These are phyloP conservation scores for Lichtheimia ramosa DNA, from an alignment of 371 early-diverging fungal species.

Conservation along the genomic window DNA sequence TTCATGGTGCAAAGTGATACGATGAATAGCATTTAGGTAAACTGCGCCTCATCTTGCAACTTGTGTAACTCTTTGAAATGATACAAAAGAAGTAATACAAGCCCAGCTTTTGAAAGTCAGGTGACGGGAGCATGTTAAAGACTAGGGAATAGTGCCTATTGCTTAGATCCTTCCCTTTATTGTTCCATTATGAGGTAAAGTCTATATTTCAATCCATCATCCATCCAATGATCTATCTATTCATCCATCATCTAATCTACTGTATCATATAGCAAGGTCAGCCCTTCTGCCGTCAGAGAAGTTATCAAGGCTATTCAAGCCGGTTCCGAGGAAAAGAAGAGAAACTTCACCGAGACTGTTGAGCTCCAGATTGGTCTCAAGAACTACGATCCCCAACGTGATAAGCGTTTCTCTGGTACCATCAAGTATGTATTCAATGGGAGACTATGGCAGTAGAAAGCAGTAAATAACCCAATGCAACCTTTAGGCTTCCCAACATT, in stretches of 20 bases:
- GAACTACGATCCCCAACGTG: constrained; percentile 99
- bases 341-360: constrained; percentile 95
- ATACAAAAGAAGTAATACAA: too few species aligned
- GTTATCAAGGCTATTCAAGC: constrained; percentile 67
- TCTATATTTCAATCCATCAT: constrained; percentile 6
- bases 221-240: background rate
- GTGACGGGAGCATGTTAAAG: too few species aligned
- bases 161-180: constrained; percentile 7
- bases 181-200: constrained; percentile 9
- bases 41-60: too few species aligned
- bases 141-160: too few species aligned
- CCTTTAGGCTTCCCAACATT: constrained; percentile 24
- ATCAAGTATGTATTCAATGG: constrained; percentile 55
- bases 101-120: too few species aligned
- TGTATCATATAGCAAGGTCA: constrained; percentile 70
- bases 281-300: constrained; percentile 87
- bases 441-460: too few species aligned
- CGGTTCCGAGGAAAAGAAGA: constrained; percentile 83
- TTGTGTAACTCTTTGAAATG: too few species aligned
- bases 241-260: constrained; percentile 3
- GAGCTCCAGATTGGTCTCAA: constrained; percentile 98
- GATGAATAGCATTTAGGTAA: too few species aligned
- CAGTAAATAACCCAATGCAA: background rate
- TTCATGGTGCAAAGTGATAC: too few species aligned
- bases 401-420: constrained; percentile 99